Evolutionary conservation across 202 grass and related monocot genomes (phyloP).

Genomic region (Carex sylvatica): DNA sequence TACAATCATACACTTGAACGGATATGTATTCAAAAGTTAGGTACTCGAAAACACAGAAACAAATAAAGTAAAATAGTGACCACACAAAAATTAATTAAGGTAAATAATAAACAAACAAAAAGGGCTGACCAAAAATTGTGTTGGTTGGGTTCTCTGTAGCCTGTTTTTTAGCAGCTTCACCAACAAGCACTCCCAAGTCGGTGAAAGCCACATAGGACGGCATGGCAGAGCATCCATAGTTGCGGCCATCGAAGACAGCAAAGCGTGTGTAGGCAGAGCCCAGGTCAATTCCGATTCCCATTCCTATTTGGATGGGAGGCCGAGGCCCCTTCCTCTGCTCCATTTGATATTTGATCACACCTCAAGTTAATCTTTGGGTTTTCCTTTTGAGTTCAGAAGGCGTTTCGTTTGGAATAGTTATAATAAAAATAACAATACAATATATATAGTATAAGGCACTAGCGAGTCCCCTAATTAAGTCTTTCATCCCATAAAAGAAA

Average conservation of each 20-base stretch:
- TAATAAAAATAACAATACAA: too few species aligned
- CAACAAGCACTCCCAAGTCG: conserved; percentile 66
- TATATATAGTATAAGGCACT: too few species aligned
- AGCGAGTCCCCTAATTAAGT: too few species aligned
- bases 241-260: conserved; percentile 43
- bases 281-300: conserved; percentile 51
- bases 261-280: conserved; percentile 64
- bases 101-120: neutral
- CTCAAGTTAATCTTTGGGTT: too few species aligned
- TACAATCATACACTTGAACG: neutral
- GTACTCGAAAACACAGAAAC: too few species aligned
- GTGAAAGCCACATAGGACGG: conserved; percentile 88
- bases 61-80: neutral
- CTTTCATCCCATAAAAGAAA: too few species aligned
- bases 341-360: conserved; percentile 27
- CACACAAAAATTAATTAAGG: neutral
- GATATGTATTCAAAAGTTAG: neutral
- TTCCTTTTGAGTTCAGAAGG: too few species aligned
- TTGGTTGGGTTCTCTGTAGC: conserved; percentile 68
- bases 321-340: neutral
- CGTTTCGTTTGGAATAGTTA: too few species aligned
- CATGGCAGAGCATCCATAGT: conserved; percentile 58
- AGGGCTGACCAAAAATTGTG: conserved; percentile 58
- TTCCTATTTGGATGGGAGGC: conserved; percentile 15
- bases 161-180: conserved; percentile 72